Evolutionary conservation across 176 grass and related monocot genomes (phyloP).

Genomic region (Phoenix dactylifera): DNA sequence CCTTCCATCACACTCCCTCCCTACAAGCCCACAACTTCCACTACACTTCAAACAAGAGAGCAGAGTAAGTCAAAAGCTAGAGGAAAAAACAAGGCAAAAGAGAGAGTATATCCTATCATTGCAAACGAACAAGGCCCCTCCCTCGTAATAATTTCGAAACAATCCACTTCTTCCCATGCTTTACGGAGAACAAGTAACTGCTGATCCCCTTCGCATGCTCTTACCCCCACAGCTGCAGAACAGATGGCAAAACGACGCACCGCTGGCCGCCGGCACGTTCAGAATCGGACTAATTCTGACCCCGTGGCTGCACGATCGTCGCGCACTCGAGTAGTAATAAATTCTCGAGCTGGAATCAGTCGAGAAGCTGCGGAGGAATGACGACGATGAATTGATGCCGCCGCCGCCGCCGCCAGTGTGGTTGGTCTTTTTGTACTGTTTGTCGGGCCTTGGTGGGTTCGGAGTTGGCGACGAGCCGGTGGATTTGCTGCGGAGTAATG

Average conservation of each 20-base stretch:
- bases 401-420: too few relatives aligned
- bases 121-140: background rate
- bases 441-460: too few relatives aligned
- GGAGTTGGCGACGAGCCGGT: background rate
- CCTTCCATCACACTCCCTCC: background rate
- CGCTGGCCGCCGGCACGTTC: constrained; percentile 2
- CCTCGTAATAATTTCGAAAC: constrained; percentile 4
- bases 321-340: constrained; percentile 9
- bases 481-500: constrained; percentile 17
- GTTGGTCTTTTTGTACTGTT: too few relatives aligned
- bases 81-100: background rate
- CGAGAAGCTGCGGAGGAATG: background rate
- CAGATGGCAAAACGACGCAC: background rate
- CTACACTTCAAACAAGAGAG: background rate
- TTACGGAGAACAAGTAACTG: background rate
- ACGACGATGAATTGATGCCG: too few relatives aligned
- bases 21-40: too few relatives aligned
- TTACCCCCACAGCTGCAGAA: constrained; percentile 10
- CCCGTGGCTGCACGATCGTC: background rate
- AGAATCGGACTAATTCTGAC: constrained; percentile 9
- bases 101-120: constrained; percentile 6
- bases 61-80: background rate
- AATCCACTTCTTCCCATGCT: background rate
- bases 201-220: background rate
- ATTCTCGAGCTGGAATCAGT: background rate